Evolutionary conservation across 495 filamentous ascomycete species (phyloP).

Genomic region (Talaromyces borbonicus): DNA sequence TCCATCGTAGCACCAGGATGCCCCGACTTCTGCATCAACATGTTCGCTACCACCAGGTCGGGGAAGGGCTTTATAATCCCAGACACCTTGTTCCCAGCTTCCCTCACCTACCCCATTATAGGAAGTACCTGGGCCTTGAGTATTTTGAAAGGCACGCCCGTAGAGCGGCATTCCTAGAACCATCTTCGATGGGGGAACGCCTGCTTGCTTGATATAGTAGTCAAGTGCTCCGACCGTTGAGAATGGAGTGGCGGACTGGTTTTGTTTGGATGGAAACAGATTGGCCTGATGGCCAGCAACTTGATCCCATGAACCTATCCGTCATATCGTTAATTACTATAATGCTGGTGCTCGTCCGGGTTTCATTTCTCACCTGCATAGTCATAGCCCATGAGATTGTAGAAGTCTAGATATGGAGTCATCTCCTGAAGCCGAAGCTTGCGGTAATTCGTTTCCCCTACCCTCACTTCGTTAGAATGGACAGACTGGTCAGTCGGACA

Average conservation of each 20-base stretch:
- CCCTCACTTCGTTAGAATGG: slow-evolving; percentile 15
- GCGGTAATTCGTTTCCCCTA: slow-evolving; percentile 54
- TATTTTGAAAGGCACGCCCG: slow-evolving; percentile 67
- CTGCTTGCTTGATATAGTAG: slow-evolving; percentile 50
- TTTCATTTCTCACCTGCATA: slow-evolving; percentile 37
- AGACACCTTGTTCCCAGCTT: slow-evolving; percentile 67
- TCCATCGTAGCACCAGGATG: slow-evolving; percentile 66
- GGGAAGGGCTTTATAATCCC: slow-evolving; percentile 62
- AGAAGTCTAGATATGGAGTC: slow-evolving; percentile 60
- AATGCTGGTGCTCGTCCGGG: not conserved
- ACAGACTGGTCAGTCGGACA: not conserved
- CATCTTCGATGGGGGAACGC: slow-evolving; percentile 58
- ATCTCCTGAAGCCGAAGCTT: slow-evolving; percentile 58
- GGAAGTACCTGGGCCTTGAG: slow-evolving; percentile 55
- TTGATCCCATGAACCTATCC: slow-evolving; percentile 63
- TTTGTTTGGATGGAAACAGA: slow-evolving; percentile 43
- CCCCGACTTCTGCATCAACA: slow-evolving; percentile 30
- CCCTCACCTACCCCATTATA: slow-evolving; percentile 60
- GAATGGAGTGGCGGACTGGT: slow-evolving; percentile 55
- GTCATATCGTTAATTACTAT: slow-evolving; percentile 39
- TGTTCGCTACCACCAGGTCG: slow-evolving; percentile 26
- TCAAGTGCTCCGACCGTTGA: slow-evolving; percentile 52
- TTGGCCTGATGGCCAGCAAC: slow-evolving; percentile 68
- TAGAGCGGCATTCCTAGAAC: slow-evolving; percentile 81
- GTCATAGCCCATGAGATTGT: slow-evolving; percentile 73